Base-by-base conservation (phyloP, 2,329 filamentous ascomycete species). In the Truncatella angustata region DNA sequence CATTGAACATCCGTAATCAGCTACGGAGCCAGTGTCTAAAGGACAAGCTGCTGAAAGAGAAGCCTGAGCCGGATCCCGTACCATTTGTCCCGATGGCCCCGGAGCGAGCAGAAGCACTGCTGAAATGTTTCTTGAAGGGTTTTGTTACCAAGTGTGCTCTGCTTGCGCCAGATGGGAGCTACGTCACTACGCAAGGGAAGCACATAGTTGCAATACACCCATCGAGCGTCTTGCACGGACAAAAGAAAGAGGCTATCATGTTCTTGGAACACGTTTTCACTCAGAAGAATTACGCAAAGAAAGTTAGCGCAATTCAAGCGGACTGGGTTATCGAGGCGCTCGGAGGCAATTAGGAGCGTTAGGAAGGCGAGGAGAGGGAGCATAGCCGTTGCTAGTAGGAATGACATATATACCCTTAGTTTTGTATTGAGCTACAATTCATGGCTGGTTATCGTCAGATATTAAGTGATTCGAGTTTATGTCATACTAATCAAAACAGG, bases 241-340 rank as follows among this genome's bases (percentile, higher is more conserved):
- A 79, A 60, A 86, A 85, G 67, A 78, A 76, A 61, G 83, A 86
- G 66, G 83, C 82, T 4, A 85, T 87, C 62, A 84, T 87, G 82
- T 87, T 86, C 55, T 64, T 87, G 9, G 84, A 87, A 57, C 80
- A 87, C 57, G 82, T 87, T 0, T 87, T 80, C 59, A 87, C 84
- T 1, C 78, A 78, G 50, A 85, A 84, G 68, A 86, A 81, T 60
- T 87, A 86, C 54, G 84, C 80, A 0, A 86, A 85, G 64, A 86
- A 83, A 65, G 83, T 86, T 54, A 85, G 81, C 66, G 77, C 76
- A 32, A 44, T 55, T 4, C 49, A 47, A 43, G 50, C 44, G 37
- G 50, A 52, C 32, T 51, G 49, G 49, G 45, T 51, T 18, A 34
- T 51, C 10, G 40, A 51, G 24, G 36, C 47, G 2, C 32, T 50